Base-by-base conservation (phyloP, 495 filamentous ascomycete genomes). In the Trichoderma virens region DNA sequence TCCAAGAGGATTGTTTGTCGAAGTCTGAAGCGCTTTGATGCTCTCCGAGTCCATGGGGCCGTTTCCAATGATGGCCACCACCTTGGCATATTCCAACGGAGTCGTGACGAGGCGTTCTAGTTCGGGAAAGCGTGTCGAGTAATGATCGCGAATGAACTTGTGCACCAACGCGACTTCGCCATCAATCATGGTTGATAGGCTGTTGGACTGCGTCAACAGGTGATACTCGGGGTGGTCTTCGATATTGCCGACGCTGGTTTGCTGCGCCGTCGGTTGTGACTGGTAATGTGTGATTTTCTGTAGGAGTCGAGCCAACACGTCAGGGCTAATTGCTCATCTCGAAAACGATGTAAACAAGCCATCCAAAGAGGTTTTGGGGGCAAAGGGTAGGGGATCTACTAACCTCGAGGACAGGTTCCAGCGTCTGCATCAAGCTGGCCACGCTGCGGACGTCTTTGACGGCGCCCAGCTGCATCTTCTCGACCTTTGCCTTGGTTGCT, bases 141-240 rank as follows among this genome's bases (percentile, higher is more conserved):
- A 98, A 76, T 97, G 91, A 69, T 98, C 94, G 68, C 93, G 84
- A 65, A 97, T 88, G 71, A 88, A 91, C 80, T 98, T 98, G 79
- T 98, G 95, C 63, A 97, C 90, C 14, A 93, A 87, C 9, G 89
- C 90, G 59, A 97, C 90, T 74, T 98, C 92, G 70, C 90, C 90
- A 64, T 94, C 92, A 62, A 96, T 97, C 61, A 85, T 86, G 14
- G 93, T 91, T 23, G 95, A 93, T 38, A 95, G 81, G 16, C 86
- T 88, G 71, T 94, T 94, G 8, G 90, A 90, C 72, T 91, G 82
- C 30, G 90, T 92, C 61, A 94, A 76, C 62, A 94, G 82, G 72
- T 90, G 84, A 73, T 93, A 94, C 69, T 94, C 91, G 34, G 90
- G 90, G 68, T 93, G 89, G 70, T 93, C 90, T 75, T 93, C 90